Conservation (phyloP, 1,284 basidiomycete genomes). For the Tetrapyrgos nigripes region DNA sequence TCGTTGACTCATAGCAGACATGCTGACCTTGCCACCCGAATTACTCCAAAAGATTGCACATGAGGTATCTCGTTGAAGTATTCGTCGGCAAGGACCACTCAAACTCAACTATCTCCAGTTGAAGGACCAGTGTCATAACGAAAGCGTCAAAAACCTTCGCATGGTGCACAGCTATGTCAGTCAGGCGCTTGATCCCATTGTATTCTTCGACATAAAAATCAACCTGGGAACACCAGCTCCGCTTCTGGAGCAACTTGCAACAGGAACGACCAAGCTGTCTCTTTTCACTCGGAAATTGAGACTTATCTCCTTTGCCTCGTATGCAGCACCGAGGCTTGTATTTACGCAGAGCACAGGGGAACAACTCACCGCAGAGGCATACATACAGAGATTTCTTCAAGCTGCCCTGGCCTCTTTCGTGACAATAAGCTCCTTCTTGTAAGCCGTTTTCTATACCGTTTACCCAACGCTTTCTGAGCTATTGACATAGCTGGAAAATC, state of each 20-base stretch:
- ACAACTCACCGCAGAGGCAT: neutral
- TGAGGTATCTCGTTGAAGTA: too few species aligned
- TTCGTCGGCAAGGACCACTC: too few species aligned
- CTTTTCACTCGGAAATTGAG: neutral
- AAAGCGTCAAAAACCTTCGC: neutral
- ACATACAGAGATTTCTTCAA: neutral
- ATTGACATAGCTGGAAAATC: neutral
- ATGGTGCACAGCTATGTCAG: neutral
- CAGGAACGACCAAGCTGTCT: neutral
- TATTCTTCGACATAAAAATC: neutral
- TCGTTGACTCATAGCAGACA: too few species aligned
- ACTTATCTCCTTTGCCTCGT: neutral
- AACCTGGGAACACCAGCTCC: neutral
- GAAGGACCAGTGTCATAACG: too few species aligned
- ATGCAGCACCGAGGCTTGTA: neutral
- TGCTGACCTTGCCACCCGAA: too few species aligned
- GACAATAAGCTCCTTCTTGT: neutral
- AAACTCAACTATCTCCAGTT: too few species aligned
- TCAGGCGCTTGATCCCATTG: neutral
- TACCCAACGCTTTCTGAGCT: too few species aligned
- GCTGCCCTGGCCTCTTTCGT: neutral
- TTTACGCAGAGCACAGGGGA: neutral
- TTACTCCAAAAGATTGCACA: too few species aligned
- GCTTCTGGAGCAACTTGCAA: neutral
- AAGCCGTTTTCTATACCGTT: too few species aligned